Base-by-base conservation (phyloP, 306 rosid genomes). In the Citrullus amarus region DNA sequence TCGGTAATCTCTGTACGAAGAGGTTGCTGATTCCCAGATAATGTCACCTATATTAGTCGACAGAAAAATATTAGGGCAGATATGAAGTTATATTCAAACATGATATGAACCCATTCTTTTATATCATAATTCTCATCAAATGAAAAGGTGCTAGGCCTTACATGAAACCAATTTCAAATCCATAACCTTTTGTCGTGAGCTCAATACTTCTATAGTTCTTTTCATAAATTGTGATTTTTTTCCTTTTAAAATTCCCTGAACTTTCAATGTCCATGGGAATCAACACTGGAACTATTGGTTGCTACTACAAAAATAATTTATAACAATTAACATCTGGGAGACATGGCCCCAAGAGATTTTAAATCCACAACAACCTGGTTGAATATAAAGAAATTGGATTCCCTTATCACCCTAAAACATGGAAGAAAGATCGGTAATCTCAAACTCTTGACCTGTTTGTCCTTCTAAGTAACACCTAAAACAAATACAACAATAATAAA, bases 1-100 rank as follows among this genome's bases (percentile, higher is more conserved):
- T 90, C 97, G 1, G 93, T 88, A 71, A 92, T 90, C 86, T 88
- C 90, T n/a, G 91, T 88, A 38, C 91, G 88, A 10, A 93, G 83
- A 54, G 97, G 97, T 79, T 88, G 91, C 85, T 91, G 98, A 82
- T 90, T 88, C 81, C 98, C 98, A 25, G 95, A 87, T 56, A 93
- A 82, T 9, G 98, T 93, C 78, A 88, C 97, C 98, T 93, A 79
- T 44, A 79, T 30, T 78, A 56, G 22, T 55, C 39, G 58, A 81
- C 74, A 81, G 79, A 79, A 46, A 65, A 63, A 13, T 43, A 48
- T 8, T 50, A 53, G 39, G 30, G 36, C 6, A 44, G 6, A 74
- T 28, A 60, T 1, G 34, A 8, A 48, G 46, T 36, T 41, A 36
- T n/a, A 46, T 6, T 38, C 12, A 71, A 41, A 71, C 59, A 28